Percentiles rank a stretch among this genome's conserved stretches.
Evolutionary conservation across 257 asterid genomes (phyloP).

Genomic region (Nyctanthes arbortristis): DNA sequence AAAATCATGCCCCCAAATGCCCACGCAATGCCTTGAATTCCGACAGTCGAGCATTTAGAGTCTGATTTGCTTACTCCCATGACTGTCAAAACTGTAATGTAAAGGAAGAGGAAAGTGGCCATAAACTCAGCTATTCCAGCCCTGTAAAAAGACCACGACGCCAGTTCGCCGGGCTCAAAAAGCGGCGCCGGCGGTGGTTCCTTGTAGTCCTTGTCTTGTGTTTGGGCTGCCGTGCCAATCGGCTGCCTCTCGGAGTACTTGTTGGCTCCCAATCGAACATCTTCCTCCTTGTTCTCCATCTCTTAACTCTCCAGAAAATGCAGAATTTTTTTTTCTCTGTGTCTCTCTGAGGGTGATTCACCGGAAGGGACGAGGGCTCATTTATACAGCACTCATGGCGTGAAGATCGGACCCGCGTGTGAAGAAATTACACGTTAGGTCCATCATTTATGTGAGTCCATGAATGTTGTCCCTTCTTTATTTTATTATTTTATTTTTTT

Average conservation of each 20-base stretch:
- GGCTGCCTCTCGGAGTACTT: conserved; percentile 44
- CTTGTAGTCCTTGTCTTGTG: conserved; percentile 51
- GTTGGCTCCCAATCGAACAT: conserved; percentile 45
- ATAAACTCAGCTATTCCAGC: too few species aligned
- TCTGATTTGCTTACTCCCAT: conserved; percentile 45
- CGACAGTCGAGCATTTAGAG: conserved; percentile 46
- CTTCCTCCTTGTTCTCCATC: conserved; percentile 50
- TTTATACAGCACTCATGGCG: conserved; percentile 19
- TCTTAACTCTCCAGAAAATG: not conserved
- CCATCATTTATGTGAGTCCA: too few species aligned
- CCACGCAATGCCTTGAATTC: conserved; percentile 57
- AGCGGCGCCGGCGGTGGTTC: too few species aligned
- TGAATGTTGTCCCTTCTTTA: too few species aligned
- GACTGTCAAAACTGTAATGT: conserved; percentile 40
- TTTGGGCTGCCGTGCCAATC: conserved; percentile 52
- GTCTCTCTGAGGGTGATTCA: conserved; percentile 14
- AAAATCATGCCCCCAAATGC: conserved; percentile 58
- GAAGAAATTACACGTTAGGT: too few species aligned
- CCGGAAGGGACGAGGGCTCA: conserved; percentile 6
- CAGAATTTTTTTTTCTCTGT: not conserved
- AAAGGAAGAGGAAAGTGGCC: too few species aligned
- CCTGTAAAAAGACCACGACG: too few species aligned
- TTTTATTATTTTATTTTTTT: too few species aligned
- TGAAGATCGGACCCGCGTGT: conserved; percentile 15
- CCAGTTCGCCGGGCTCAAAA: too few species aligned